Percentiles rank a stretch among this genome's conserved stretches.
phyloP scores from a whole-genome alignment of 2,329 filamentous ascomycete genomes.

The Aspergillus felis region DNA sequence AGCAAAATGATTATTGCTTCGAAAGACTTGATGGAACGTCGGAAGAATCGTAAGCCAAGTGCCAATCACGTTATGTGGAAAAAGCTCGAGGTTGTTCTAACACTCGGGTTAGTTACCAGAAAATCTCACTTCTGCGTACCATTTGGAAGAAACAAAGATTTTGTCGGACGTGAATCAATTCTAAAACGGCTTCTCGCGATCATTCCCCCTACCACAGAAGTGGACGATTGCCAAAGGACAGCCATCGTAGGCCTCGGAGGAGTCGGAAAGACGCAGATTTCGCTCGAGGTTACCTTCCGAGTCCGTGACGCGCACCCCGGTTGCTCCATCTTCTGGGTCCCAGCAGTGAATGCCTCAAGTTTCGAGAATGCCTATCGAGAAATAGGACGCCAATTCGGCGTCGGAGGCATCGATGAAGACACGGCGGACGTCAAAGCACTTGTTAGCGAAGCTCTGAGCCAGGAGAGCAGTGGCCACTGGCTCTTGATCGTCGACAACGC shows the following conservation, averaged over 20 bases:
- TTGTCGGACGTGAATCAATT: too few species aligned
- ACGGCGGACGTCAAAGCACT: conserved; percentile 4
- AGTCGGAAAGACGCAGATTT: conserved; percentile 22
- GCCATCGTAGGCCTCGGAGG: conserved; percentile 19
- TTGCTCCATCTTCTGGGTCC: conserved; percentile 16
- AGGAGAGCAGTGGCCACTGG: conserved; percentile 12
- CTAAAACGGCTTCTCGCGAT: too few species aligned
- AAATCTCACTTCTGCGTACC: too few species aligned
- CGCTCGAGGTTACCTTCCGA: conserved; percentile 17
- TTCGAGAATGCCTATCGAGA: conserved; percentile 10
- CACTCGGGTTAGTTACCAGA: too few species aligned
- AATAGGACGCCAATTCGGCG: conserved; percentile 6
- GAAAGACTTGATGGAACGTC: too few species aligned
- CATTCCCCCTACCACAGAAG: too few species aligned
- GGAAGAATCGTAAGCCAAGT: too few species aligned
- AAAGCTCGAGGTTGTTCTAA: too few species aligned
- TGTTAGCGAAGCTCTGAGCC: conserved; percentile 5
- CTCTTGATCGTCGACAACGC: conserved; percentile 21
- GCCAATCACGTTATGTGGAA: too few species aligned
- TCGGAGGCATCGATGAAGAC: conserved; percentile 3
- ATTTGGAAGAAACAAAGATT: too few species aligned
- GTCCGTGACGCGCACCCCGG: conserved; percentile 6
- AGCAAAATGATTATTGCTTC: too few species aligned
- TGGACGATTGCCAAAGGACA: background rate
- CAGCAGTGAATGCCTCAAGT: conserved; percentile 7